A percentile compares a stretch with the other conserved stretches of the same genome.
Evolutionary conservation across 1,284 basidiomycete genomes (phyloP).

Genomic region (Puccinia brachypodii): DNA sequence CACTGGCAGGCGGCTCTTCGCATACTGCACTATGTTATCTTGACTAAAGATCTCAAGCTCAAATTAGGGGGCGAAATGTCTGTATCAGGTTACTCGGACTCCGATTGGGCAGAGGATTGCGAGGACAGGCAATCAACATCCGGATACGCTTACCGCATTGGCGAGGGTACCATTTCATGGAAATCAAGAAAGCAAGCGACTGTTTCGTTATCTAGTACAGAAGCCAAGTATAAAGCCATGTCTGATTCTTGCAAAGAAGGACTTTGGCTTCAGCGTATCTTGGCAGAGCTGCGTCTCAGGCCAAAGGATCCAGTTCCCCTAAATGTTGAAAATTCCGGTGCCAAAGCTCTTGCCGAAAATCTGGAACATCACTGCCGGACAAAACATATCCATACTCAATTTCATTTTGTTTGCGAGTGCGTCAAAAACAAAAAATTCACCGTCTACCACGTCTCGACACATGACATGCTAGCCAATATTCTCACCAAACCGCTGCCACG

Average conservation of each 20-base stretch:
- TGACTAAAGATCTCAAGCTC: not conserved
- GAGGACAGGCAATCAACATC: not conserved
- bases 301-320: not conserved
- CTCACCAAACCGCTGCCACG: no score
- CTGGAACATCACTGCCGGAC: not conserved
- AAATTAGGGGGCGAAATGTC: not conserved
- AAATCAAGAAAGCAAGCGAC: slow-evolving; percentile 7
- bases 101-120: slow-evolving; percentile 12
- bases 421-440: no score
- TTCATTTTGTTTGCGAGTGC: not conserved
- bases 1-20: not conserved
- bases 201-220: not conserved
- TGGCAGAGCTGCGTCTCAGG: not conserved
- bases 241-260: not conserved
- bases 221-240: not conserved
- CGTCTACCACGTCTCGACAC: no score
- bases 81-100: not conserved
- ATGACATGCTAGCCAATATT: no score
- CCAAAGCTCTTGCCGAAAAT: not conserved
- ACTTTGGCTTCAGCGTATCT: not conserved
- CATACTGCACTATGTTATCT: not conserved
- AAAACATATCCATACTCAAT: not conserved
- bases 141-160: not conserved
- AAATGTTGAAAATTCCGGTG: not conserved
- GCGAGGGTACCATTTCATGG: slow-evolving; percentile 2